A percentile compares a stretch with the other conserved stretches of the same genome.
Evolutionary conservation across 176 grass and related monocot genomes (phyloP).

Genomic region (Ensete glaucum): DNA sequence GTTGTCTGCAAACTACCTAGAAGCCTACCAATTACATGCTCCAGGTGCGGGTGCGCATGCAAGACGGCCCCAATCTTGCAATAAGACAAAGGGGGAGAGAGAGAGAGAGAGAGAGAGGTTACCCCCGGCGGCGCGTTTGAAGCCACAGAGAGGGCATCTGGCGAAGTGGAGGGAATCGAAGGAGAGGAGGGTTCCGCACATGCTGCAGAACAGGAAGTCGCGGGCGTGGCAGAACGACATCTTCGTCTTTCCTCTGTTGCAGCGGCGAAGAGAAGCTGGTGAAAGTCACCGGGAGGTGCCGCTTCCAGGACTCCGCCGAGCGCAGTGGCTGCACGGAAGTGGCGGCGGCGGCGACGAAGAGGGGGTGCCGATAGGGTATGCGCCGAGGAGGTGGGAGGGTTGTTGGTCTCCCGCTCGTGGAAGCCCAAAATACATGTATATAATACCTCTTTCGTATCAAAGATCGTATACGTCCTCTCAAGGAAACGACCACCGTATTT

Average conservation of each 20-base stretch:
- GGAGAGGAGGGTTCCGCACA: constrained; percentile 69
- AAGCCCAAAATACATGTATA: too few relatives aligned
- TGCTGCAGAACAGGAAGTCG: constrained; percentile 74
- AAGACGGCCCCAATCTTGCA: too few relatives aligned
- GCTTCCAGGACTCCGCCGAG: not conserved
- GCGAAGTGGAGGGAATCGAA: constrained; percentile 42
- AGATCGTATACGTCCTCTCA: too few relatives aligned
- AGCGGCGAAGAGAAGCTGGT: not conserved
- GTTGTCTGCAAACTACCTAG: too few relatives aligned
- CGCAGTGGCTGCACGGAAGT: not conserved
- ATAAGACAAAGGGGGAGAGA: too few relatives aligned
- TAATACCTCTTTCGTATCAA: too few relatives aligned
- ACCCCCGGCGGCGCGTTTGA: constrained; percentile 70
- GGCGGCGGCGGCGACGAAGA: not conserved
- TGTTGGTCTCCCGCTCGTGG: too few relatives aligned
- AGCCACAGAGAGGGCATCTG: constrained; percentile 64
- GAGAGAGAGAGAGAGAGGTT: not conserved
- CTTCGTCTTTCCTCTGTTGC: not conserved
- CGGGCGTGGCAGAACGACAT: constrained; percentile 63
- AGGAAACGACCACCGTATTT: too few relatives aligned
- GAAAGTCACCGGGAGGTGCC: not conserved
- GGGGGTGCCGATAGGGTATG: too few relatives aligned
- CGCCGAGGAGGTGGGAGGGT: too few relatives aligned
- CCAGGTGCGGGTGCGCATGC: too few relatives aligned
- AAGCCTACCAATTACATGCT: too few relatives aligned